phyloP scores from a whole-genome alignment of 106 monocot genomes.

The Chionographis japonica region DNA sequence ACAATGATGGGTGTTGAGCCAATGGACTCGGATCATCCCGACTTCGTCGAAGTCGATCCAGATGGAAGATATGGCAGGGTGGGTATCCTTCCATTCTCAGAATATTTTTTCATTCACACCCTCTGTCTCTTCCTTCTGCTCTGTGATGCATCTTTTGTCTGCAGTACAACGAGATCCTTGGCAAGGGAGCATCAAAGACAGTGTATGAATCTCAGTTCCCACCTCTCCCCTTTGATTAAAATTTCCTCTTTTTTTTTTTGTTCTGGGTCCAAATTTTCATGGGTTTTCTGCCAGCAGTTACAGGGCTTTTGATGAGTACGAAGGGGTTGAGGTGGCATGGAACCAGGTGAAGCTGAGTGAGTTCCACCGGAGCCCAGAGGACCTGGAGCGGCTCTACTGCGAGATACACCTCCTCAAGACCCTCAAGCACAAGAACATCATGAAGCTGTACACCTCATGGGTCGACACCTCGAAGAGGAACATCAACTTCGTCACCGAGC shows the following conservation, averaged over 20 bases:
- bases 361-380: constrained; percentile 48
- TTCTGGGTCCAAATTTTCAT: not conserved
- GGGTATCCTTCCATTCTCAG: not conserved
- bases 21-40: constrained; percentile 20
- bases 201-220: constrained; percentile 39
- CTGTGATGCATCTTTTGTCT: not conserved
- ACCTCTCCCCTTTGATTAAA: not conserved
- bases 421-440: constrained; percentile 51
- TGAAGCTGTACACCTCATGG: constrained; percentile 50
- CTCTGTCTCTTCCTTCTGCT: not conserved
- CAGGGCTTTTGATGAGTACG: constrained; percentile 67
- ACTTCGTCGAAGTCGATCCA: constrained; percentile 69
- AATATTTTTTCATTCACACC: not conserved
- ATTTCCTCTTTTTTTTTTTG: not conserved
- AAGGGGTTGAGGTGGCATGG: constrained; percentile 82
- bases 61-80: constrained; percentile 78
- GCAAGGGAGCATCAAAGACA: constrained; percentile 68
- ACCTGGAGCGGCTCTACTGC: constrained; percentile 74
- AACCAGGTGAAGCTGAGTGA: constrained; percentile 71
- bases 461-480: constrained; percentile 48
- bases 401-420: constrained; percentile 85
- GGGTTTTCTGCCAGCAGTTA: constrained; percentile 27
- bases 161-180: constrained; percentile 77
- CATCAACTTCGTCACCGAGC: constrained; percentile 56
- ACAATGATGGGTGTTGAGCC: constrained; percentile 16